A percentile compares a stretch with the other conserved stretches of the same genome.
These are phyloP conservation scores for Capronia americana DNA, from an alignment of 2,329 filamentous ascomycete species.

Conservation along the genomic window DNA sequence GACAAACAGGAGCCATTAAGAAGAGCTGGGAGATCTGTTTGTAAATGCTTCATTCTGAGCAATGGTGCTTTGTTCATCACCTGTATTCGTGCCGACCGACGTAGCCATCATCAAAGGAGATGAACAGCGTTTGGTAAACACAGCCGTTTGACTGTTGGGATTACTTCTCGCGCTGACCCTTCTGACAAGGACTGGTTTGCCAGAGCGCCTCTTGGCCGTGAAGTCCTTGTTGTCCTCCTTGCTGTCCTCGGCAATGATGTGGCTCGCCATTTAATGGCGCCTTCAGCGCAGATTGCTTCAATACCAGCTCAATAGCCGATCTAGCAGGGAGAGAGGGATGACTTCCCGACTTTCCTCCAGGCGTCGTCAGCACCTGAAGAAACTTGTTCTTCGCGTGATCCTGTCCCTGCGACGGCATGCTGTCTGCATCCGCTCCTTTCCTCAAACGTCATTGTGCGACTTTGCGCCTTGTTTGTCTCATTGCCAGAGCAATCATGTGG, in stretches of 20 bases:
- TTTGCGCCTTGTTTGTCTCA: background rate
- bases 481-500: background rate
- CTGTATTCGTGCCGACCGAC: background rate
- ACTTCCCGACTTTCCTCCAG: background rate
- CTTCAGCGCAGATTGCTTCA: background rate
- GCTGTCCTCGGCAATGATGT: background rate
- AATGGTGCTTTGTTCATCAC: background rate
- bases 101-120: background rate
- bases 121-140: background rate
- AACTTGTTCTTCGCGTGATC: background rate
- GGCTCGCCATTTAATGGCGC: background rate
- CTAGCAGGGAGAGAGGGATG: background rate
- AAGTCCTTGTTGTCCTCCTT: background rate
- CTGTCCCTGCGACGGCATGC: background rate
- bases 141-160: background rate
- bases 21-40: background rate
- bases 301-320: background rate
- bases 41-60: background rate
- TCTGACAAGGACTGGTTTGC: background rate
- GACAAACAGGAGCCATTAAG: background rate
- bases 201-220: background rate
- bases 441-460: background rate
- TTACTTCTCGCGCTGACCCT: background rate
- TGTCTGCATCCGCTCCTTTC: background rate
- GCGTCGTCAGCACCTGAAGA: background rate